Conservation (phyloP, 108 stramenopile genomes). For the Fistulifera solaris region DNA sequence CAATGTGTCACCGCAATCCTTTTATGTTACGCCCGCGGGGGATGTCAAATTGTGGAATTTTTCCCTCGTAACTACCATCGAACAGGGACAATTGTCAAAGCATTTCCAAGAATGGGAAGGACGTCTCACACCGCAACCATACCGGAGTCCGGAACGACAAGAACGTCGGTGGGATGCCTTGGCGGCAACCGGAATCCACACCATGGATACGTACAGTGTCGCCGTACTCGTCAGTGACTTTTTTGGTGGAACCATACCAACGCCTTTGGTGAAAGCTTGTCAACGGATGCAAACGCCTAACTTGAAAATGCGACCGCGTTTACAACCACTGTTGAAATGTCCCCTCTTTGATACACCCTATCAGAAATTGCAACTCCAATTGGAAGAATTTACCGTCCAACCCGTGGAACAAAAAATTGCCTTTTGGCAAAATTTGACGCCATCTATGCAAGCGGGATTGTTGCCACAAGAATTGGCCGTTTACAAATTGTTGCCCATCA, state of each 20-base stretch:
- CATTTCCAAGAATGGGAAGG: slow-evolving; percentile 62
- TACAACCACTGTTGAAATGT: slow-evolving; percentile 70
- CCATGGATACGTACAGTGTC: slow-evolving; percentile 68
- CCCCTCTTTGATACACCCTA: slow-evolving; percentile 77
- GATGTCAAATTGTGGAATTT: slow-evolving; percentile 84
- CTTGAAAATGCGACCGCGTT: slow-evolving; percentile 54
- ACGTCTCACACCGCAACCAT: slow-evolving; percentile 43
- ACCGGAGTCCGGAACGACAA: slow-evolving; percentile 72
- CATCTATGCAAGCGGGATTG: slow-evolving; percentile 32
- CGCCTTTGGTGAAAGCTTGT: slow-evolving; percentile 62
- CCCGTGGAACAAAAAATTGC: slow-evolving; percentile 64
- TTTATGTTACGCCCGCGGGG: slow-evolving; percentile 73
- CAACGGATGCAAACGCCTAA: slow-evolving; percentile 59
- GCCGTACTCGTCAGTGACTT: slow-evolving; percentile 67
- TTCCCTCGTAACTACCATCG: slow-evolving; percentile 49
- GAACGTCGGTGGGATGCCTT: slow-evolving; percentile 52
- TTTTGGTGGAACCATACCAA: slow-evolving; percentile 44
- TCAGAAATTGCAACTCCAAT: slow-evolving; percentile 43
- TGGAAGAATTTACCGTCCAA: slow-evolving; percentile 63
- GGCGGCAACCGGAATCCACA: slow-evolving; percentile 44
- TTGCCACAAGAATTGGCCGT: slow-evolving; percentile 42
- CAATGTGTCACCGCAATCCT: slow-evolving; percentile 46
- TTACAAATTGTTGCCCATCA: slow-evolving; percentile 67
- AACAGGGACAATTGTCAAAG: slow-evolving; percentile 42
- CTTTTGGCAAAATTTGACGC: slow-evolving; percentile 63